phyloP scores from a whole-genome alignment of 306 rosid genomes.

The Pyrus betulifolia region DNA sequence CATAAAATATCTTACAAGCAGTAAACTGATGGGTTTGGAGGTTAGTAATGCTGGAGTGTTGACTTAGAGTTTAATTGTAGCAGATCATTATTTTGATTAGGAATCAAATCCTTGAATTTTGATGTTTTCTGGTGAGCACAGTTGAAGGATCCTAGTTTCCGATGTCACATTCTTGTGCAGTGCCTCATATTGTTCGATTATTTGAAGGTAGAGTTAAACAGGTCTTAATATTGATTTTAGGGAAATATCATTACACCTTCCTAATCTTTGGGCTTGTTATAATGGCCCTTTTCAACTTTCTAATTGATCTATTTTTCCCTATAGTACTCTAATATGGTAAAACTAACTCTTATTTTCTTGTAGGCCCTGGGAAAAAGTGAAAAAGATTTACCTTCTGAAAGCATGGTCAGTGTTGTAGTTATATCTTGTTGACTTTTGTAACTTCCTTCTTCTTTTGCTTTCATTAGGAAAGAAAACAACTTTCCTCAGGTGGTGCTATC shows the following conservation, averaged over 20 bases:
- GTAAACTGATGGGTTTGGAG: constrained; percentile 95
- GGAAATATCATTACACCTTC: background rate
- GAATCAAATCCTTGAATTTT: background rate
- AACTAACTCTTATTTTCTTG: constrained; percentile 19
- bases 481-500: too few relatives aligned
- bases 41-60: constrained; percentile 32
- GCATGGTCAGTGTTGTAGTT: constrained; percentile 54
- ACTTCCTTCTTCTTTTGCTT: too few relatives aligned
- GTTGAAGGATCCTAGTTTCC: constrained; percentile 95
- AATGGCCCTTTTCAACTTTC: background rate
- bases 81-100: constrained; percentile 11
- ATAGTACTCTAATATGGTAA: background rate
- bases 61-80: constrained; percentile 3
- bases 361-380: constrained; percentile 94
- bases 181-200: constrained; percentile 92
- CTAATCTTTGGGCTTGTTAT: background rate
- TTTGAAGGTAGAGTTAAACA: constrained; percentile 48
- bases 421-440: background rate
- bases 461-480: too few relatives aligned
- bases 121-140: constrained; percentile 10
- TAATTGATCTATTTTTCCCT: background rate
- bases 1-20: constrained; percentile 95
- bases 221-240: background rate
- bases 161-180: constrained; percentile 90
- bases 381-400: constrained; percentile 84